Conservation (phyloP, 441 rosid species). For the Rhodomyrtus psidioides region DNA sequence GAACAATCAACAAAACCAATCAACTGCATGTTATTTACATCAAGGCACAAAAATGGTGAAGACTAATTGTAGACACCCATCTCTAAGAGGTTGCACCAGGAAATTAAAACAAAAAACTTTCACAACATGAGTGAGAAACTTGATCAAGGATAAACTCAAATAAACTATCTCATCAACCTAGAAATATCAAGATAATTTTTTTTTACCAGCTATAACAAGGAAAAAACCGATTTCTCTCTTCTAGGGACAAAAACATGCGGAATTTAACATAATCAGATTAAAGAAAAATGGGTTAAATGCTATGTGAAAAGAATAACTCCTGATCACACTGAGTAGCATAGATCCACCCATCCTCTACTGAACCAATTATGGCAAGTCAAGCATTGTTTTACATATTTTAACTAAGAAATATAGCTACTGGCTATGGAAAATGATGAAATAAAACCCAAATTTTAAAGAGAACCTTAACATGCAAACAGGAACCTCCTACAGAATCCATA, state of each 20-base stretch:
- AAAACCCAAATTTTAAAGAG: neutral
- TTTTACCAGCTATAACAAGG: neutral
- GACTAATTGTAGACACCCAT: neutral
- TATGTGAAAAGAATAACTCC: neutral
- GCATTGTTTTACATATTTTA: neutral
- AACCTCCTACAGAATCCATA: neutral
- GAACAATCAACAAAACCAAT: neutral
- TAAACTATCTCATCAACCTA: neutral
- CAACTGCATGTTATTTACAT: neutral
- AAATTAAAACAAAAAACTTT: neutral
- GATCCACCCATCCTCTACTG: neutral
- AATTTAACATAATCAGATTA: neutral
- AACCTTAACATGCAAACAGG: neutral
- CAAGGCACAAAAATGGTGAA: neutral
- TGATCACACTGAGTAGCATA: neutral
- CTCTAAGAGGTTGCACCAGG: neutral
- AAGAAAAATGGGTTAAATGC: neutral
- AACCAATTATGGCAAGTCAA: neutral
- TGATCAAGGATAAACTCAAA: neutral
- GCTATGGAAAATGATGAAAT: neutral
- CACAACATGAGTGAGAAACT: neutral
- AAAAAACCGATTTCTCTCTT: neutral
- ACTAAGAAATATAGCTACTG: neutral
- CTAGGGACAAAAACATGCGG: neutral
- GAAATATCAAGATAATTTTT: neutral